phyloP scores from a whole-genome alignment of 768 basidiomycete genomes.

The Boletus tomentosulus region DNA sequence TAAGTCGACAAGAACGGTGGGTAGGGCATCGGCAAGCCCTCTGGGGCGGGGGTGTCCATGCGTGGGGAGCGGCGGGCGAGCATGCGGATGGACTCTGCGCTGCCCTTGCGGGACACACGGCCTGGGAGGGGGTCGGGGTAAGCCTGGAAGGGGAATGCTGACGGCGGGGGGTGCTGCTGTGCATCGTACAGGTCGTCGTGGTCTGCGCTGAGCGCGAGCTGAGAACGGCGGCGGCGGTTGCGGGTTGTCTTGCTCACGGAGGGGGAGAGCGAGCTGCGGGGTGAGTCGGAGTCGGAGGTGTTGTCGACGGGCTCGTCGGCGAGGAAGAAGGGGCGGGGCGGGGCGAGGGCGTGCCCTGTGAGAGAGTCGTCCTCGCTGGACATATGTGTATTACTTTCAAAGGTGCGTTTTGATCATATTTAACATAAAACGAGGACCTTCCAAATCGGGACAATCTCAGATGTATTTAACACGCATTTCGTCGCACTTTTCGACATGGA shows the following conservation, averaged over 20 bases:
- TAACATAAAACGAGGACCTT: background rate
- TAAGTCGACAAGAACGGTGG: constrained; percentile 49
- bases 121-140: constrained; percentile 55
- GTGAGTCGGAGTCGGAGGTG: constrained; percentile 29
- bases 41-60: constrained; percentile 11
- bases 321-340: constrained; percentile 38
- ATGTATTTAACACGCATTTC: constrained; percentile 9
- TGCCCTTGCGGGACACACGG: constrained; percentile 43
- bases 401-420: too few species aligned
- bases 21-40: constrained; percentile 38
- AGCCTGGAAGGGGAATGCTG: constrained; percentile 53
- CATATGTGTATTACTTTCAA: background rate
- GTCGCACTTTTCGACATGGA: constrained; percentile 22
- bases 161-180: constrained; percentile 34
- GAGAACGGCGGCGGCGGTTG: constrained; percentile 24
- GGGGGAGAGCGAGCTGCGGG: constrained; percentile 10
- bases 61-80: constrained; percentile 24
- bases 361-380: constrained; percentile 29
- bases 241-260: constrained; percentile 18
- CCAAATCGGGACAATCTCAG: constrained; percentile 16
- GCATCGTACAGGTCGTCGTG: constrained; percentile 17
- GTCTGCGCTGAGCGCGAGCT: constrained; percentile 21
- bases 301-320: constrained; percentile 20
- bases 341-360: constrained; percentile 8
- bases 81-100: constrained; percentile 36